phyloP scores from a whole-genome alignment of 2,329 filamentous ascomycete genomes.

The Trichoderma koningii region DNA sequence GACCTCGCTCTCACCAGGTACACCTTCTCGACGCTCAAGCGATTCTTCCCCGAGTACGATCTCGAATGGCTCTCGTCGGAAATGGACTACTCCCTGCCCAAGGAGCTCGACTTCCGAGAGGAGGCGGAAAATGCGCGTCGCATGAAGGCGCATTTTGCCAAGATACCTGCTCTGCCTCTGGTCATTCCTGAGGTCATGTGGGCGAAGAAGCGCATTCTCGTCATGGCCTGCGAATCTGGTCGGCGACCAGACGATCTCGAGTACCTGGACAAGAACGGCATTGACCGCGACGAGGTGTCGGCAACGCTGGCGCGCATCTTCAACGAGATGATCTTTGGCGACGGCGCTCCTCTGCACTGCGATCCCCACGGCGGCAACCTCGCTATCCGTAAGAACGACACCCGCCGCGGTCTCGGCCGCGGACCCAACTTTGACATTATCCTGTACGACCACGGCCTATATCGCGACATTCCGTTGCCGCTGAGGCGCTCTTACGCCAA shows the following conservation, averaged over 20 bases:
- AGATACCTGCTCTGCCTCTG: conserved; percentile 73
- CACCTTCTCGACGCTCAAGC: conserved; percentile 85
- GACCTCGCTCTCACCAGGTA: conserved; percentile 85
- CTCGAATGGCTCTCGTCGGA: conserved; percentile 93
- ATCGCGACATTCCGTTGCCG: conserved; percentile 81
- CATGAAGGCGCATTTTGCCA: conserved; percentile 77
- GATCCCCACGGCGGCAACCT: conserved; percentile 97
- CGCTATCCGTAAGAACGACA: conserved; percentile 77
- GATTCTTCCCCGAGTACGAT: conserved; percentile 96
- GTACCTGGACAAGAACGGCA: conserved; percentile 81
- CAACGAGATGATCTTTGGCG: conserved; percentile 99
- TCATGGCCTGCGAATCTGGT: conserved; percentile 92
- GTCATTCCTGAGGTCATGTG: conserved; percentile 88
- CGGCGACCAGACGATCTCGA: conserved; percentile 84
- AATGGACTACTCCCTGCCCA: conserved; percentile 86
- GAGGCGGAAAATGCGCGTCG: conserved; percentile 83
- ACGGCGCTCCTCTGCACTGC: conserved; percentile 86
- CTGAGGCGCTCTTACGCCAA: conserved; percentile 89
- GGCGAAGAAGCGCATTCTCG: conserved; percentile 84
- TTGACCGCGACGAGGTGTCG: conserved; percentile 93
- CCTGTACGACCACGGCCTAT: conserved; percentile 94
- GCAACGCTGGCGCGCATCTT: conserved; percentile 88
- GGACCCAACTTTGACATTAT: conserved; percentile 88
- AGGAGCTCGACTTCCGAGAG: conserved; percentile 85
- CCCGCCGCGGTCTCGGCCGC: conserved; percentile 51